Evolutionary conservation across 805 yeast genomes (phyloP).

Genomic region (Tetrapisispora phaffii): DNA sequence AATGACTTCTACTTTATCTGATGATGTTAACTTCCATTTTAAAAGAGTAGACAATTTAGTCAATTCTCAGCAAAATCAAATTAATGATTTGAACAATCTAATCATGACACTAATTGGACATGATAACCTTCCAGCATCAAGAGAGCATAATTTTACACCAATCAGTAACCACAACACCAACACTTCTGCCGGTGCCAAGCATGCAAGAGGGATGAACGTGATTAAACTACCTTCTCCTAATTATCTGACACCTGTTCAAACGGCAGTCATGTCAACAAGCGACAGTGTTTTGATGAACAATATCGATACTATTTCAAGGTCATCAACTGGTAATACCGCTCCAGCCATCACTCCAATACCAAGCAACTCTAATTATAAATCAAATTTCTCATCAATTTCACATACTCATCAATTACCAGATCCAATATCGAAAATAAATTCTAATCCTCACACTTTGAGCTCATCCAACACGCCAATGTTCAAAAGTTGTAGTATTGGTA

Average conservation of each 20-base stretch:
- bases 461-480: slow-evolving; percentile 1
- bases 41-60: slow-evolving; percentile 23
- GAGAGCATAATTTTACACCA: not conserved
- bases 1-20: slow-evolving; percentile 23
- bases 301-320: slow-evolving; percentile 1
- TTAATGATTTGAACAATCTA: slow-evolving; percentile 14
- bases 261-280: not conserved
- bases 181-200: not conserved
- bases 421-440: not conserved
- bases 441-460: not conserved
- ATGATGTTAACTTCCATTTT: slow-evolving; percentile 23
- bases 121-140: not conserved
- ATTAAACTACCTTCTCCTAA: slow-evolving; percentile 2
- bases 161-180: not conserved
- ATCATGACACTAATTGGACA: not conserved
- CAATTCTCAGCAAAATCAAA: slow-evolving; percentile 24
- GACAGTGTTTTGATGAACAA: slow-evolving; percentile 2
- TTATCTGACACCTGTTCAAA: slow-evolving; percentile 1
- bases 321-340: not conserved
- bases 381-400: not conserved
- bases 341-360: not conserved
- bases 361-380: slow-evolving; percentile 1
- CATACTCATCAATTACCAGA: not conserved
- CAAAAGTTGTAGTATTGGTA: not conserved
- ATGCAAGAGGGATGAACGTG: not conserved